Evolutionary conservation across 2,329 filamentous ascomycete species (phyloP), one percentile per base, ranked within the genome.

Genomic region (Geosmithia flava): DNA sequence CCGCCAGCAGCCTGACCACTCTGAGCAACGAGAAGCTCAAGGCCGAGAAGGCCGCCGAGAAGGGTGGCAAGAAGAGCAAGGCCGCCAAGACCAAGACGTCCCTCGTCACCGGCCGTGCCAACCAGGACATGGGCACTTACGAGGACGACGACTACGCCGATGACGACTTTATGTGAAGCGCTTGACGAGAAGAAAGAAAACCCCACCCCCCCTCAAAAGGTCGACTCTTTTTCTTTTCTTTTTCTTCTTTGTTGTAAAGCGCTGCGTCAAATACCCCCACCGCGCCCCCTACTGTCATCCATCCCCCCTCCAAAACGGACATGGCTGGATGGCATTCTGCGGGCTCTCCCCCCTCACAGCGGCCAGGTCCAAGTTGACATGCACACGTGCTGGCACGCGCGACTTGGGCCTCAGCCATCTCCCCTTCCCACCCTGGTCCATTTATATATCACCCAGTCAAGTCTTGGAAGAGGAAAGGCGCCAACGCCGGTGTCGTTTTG

Each of bases 1-100:
- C 95, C 55, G 80, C 88, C 13, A 94, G 86, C 65, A 77, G 79
- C 5, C 69, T 98, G 59, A 95, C 90, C n/a, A 84, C 89, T 5
- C 76, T 95, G 49, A 79, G 87, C 63, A 98, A 98, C 64, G 93
- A 97, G 78, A 96, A 95, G 77, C 84, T 97, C 84, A 94, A 89
- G 74, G 90, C 96, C 67, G 93, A 98, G 77, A 96, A 97, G 77
- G 82, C 84, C 3, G 80, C 87, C 3, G 88, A 95, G 55, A 96
- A 95, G 75, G 83, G 87, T 48, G 87, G 84, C 59, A 98, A 97
- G 85, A 98, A 97, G 81, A 81, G 75, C 57, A 97, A 97, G 78
- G 90, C 90, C 4, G 85, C 87, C 52, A 97, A 97, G 81, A 95
- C 85, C 40, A 98, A 98, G 81, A 80, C 86, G 17, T 83, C 80